Percentiles rank a stretch among this genome's conserved stretches.
These are phyloP conservation scores for Coniochaeta sp. DNA, from an alignment of 2,329 filamentous ascomycete genomes.

Conservation along the genomic window DNA sequence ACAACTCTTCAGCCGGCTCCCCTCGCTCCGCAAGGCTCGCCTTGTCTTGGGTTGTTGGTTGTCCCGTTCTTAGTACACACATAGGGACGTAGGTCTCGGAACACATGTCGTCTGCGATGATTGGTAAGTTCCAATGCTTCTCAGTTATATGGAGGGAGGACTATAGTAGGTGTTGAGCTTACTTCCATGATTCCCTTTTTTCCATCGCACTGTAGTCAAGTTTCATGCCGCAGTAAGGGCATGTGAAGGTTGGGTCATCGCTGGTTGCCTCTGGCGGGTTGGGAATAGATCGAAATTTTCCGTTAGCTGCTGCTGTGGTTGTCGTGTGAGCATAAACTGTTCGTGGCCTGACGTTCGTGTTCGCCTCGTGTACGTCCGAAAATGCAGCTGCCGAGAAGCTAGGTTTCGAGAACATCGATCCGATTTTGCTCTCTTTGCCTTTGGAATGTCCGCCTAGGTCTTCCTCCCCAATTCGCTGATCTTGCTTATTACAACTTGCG, in stretches of 20 bases:
- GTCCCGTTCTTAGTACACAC: too few species aligned
- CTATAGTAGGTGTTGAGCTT: neutral
- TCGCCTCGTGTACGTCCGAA: neutral
- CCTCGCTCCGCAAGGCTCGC: too few species aligned
- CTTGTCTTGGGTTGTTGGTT: too few species aligned
- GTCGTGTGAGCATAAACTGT: neutral
- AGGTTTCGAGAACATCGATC: neutral
- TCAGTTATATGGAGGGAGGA: neutral
- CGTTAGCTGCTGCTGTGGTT: neutral
- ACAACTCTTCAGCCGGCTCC: too few species aligned
- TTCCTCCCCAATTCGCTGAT: too few species aligned
- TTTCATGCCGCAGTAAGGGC: neutral
- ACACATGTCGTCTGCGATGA: neutral
- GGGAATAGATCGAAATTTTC: neutral
- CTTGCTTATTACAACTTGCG: too few species aligned
- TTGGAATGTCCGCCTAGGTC: too few species aligned
- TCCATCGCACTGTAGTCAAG: neutral
- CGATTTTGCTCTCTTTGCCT: too few species aligned
- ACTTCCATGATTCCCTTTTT: neutral
- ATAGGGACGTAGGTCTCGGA: neutral
- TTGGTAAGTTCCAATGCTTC: neutral
- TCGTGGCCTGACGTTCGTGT: neutral
- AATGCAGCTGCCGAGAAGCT: neutral
- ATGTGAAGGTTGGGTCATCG: neutral
- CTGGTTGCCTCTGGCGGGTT: too few species aligned